A percentile compares a stretch with the other conserved stretches of the same genome.
phyloP scores from a whole-genome alignment of 768 basidiomycete species.

The Lentinula edodes region DNA sequence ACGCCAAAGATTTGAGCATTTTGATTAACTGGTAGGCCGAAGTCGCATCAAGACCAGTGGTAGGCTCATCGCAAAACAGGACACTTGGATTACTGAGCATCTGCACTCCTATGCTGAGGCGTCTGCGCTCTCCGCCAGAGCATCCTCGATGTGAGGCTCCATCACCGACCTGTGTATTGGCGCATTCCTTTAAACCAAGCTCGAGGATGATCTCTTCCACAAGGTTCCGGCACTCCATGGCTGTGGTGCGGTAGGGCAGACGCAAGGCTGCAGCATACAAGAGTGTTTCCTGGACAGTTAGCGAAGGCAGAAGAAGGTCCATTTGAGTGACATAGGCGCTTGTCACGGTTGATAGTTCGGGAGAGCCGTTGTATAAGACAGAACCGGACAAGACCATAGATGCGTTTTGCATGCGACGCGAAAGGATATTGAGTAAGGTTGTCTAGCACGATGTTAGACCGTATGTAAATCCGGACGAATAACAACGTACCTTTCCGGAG shows the following conservation, averaged over 20 bases:
- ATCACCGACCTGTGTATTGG: conserved; percentile 35
- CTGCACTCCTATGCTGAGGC: conserved; percentile 57
- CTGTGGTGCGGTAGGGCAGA: conserved; percentile 40
- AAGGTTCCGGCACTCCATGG: conserved; percentile 22
- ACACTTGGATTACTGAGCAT: conserved; percentile 57
- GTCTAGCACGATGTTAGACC: not conserved
- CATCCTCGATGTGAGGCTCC: conserved; percentile 36
- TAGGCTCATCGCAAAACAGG: conserved; percentile 59
- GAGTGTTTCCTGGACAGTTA: conserved; percentile 49
- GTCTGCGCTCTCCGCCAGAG: conserved; percentile 49
- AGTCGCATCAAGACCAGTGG: conserved; percentile 45
- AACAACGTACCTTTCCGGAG: conserved; percentile 7
- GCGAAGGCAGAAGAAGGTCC: conserved; percentile 47
- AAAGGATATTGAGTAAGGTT: conserved; percentile 4
- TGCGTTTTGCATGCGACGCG: conserved; percentile 13
- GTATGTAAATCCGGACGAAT: not conserved
- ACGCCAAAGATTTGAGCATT: conserved; percentile 43
- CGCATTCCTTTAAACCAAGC: conserved; percentile 33
- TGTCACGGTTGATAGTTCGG: conserved; percentile 10
- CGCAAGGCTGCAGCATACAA: conserved; percentile 39
- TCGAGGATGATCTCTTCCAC: conserved; percentile 36
- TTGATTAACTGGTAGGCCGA: conserved; percentile 39
- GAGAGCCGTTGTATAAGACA: conserved; percentile 24
- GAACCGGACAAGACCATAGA: conserved; percentile 26
- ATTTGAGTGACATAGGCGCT: conserved; percentile 50